Base-by-base conservation (phyloP, 106 monocot genomes). In the Acorus calamus region DNA sequence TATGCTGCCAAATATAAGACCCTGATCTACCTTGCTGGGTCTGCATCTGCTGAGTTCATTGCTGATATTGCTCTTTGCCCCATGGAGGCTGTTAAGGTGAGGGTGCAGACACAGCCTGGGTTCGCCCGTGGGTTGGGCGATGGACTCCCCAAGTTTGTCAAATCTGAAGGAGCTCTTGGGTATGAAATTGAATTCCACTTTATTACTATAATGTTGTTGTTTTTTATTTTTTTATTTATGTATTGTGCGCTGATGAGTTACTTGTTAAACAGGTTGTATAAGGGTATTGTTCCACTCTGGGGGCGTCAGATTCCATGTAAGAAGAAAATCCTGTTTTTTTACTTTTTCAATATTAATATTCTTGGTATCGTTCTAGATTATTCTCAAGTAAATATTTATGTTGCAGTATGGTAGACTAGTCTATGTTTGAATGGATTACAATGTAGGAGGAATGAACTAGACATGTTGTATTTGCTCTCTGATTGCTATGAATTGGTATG, bases 1-100 rank as follows among this genome's bases (percentile, higher is more conserved):
- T 68, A 79, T 69, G 79, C 89, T 13, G 62, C 67, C 3, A 89
- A 89, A 50, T 84, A 84, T 61, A 84, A 82, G 78, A 85, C 84
- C 14, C 56, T 89, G 10, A 84, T 89, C 42, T 85, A 89, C 64
- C 81, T 84, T 44, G 84, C 84, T 10, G 84, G 89, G 7, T 84
- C 84, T 69, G 81, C 89, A 11, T 89, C 89, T 69, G 89, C 89
- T 65, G 89, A 89, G 60, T 60, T 84, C 11, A 89, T 84, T 69
- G 89, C 89, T 59, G 89, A 82, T 79, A 60, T 89, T 3, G 84
- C 89, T 41, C 84, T 89, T 56, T 89, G 89, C 65, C 89, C 89
- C 50, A 77, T 89, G 76, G 89, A 89, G 70, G 88, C 88, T 28
- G 84, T 88, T 61, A 88, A 88, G 69, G 88, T 88, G 7, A 77